Evolutionary conservation across 306 rosid genomes (phyloP).

Genomic region (Parietaria judaica): DNA sequence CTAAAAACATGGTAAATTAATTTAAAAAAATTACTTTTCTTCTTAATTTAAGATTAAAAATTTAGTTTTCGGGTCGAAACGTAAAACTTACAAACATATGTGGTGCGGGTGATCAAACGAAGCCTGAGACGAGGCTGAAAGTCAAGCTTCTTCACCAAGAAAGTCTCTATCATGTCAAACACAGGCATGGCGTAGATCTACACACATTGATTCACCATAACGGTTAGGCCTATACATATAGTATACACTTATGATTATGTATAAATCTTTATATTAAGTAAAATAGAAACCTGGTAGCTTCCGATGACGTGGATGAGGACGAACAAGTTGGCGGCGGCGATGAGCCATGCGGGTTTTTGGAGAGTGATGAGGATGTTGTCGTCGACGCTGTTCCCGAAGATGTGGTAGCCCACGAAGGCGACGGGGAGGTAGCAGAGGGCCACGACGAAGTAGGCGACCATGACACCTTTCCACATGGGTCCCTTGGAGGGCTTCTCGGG

Average conservation of each 20-base stretch:
- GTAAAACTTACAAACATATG: not conserved
- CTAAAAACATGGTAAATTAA: no score
- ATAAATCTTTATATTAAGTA: no score
- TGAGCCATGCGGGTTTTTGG: not conserved
- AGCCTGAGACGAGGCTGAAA: not conserved
- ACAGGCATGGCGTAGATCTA: slow-evolving; percentile 3
- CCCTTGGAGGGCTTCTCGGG: slow-evolving; percentile 1
- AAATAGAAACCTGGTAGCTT: slow-evolving; percentile 1
- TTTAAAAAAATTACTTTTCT: no score
- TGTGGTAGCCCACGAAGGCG: not conserved
- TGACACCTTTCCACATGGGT: slow-evolving; percentile 10
- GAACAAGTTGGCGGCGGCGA: not conserved
- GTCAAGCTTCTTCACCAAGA: not conserved
- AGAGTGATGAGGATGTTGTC: slow-evolving; percentile 4
- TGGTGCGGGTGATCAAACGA: not conserved
- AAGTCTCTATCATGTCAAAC: not conserved
- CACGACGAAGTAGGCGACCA: slow-evolving; percentile 1
- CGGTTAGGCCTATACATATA: no score
- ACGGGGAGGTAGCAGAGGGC: slow-evolving; percentile 9
- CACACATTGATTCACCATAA: no score
- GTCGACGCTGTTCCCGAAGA: not conserved
- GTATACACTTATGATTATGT: no score
- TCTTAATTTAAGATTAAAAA: no score
- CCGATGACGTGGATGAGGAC: slow-evolving; percentile 2
- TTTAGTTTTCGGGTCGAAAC: no score